A percentile compares a stretch with the other conserved stretches of the same genome.
These are phyloP conservation scores for Chlamydomonas incerta DNA, from an alignment of 139 green algal species.

Conservation along the genomic window DNA sequence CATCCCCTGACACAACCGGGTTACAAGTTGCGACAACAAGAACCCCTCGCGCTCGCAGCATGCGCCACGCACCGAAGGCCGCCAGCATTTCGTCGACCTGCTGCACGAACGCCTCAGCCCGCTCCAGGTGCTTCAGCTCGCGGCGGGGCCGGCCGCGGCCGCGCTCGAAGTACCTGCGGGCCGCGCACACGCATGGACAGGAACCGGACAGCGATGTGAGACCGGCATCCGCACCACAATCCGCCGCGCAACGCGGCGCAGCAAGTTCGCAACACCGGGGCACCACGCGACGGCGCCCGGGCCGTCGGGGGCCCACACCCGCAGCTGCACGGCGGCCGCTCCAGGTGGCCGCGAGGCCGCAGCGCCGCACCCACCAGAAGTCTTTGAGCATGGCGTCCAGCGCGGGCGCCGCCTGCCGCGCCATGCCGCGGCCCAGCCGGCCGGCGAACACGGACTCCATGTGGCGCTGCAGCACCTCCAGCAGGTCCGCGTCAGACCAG, in stretches of 20 bases:
- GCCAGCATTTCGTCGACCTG: constrained; percentile 1
- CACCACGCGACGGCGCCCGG: no score
- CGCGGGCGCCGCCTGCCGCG: background rate
- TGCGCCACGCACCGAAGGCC: constrained; percentile 27
- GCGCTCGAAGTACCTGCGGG: constrained; percentile 31
- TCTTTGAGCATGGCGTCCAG: constrained; percentile 20
- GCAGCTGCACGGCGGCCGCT: no score
- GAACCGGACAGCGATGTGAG: no score
- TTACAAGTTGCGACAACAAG: no score
- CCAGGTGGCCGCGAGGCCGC: no score
- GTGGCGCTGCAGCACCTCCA: constrained; percentile 13
- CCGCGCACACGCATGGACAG: no score
- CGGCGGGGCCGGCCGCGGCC: constrained; percentile 5
- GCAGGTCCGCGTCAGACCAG: constrained; percentile 17
- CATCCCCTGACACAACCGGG: no score
- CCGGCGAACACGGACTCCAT: background rate
- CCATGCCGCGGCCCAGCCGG: background rate
- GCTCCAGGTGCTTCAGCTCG: background rate
- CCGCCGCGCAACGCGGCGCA: no score
- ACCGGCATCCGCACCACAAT: no score
- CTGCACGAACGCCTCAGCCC: background rate
- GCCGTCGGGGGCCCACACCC: no score
- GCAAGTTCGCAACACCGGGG: no score
- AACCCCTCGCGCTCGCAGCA: no score
- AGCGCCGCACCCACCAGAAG: constrained; percentile 16